Conservation (phyloP, 768 basidiomycete species). For the Naganishia onofrii region DNA sequence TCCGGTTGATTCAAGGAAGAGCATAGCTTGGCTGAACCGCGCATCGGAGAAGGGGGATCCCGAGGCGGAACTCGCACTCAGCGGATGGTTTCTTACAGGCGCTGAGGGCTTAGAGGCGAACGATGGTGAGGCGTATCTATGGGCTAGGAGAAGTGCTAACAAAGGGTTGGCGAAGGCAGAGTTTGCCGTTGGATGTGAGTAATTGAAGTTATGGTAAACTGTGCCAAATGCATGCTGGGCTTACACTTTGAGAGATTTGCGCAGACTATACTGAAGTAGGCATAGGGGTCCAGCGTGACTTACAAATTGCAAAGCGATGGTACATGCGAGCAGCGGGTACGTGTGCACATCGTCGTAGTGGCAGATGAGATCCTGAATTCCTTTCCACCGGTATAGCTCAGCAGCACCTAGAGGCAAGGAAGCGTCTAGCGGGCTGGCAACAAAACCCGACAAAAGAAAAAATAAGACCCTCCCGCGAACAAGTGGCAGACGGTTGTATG, state of each 20-base stretch:
- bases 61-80: conserved; percentile 90
- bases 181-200: conserved; percentile 79
- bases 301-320: conserved; percentile 95
- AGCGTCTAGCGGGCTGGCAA: conserved; percentile 41
- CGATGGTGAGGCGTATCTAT: conserved; percentile 96
- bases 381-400: conserved; percentile 17
- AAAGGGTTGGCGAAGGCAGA: conserved; percentile 96
- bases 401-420: too few species aligned
- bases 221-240: not conserved
- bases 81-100: conserved; percentile 92
- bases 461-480: conserved; percentile 82
- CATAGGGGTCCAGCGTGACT: conserved; percentile 92
- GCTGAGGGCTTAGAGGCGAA: conserved; percentile 87
- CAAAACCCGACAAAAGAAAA: conserved; percentile 65
- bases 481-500: conserved; percentile 91
- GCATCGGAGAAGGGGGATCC: conserved; percentile 95
- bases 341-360: conserved; percentile 45
- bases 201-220: too few species aligned
- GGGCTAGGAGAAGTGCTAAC: conserved; percentile 93
- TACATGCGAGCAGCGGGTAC: conserved; percentile 98
- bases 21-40: conserved; percentile 98
- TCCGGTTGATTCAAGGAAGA: conserved; percentile 85
- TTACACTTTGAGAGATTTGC: not conserved
- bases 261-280: conserved; percentile 92
- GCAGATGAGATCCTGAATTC: too few species aligned